Percentiles rank a stretch among this genome's conserved stretches.
These are phyloP conservation scores for Gardenia jasminoides DNA, from an alignment of 257 asterid genomes.

Conservation along the genomic window DNA sequence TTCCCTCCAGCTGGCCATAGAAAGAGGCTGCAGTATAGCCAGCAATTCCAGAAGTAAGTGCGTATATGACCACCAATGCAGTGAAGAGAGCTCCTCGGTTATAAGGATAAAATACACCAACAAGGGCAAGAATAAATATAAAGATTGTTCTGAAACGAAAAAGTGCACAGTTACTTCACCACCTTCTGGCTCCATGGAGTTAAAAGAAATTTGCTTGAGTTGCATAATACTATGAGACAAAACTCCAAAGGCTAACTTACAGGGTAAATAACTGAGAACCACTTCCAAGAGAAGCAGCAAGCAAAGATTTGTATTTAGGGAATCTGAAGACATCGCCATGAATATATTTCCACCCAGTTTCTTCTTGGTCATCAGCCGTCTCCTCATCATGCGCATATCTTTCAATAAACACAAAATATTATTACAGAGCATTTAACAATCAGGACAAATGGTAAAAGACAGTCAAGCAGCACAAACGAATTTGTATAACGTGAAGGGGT, in stretches of 20 bases:
- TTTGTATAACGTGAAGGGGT: neutral
- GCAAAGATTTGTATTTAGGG: constrained; percentile 35
- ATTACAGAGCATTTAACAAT: neutral
- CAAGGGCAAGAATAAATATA: constrained; percentile 39
- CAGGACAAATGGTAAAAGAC: neutral
- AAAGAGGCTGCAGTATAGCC: constrained; percentile 41
- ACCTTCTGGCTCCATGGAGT: neutral
- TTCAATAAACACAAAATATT: constrained; percentile 5
- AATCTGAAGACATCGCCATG: constrained; percentile 46
- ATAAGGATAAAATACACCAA: constrained; percentile 48
- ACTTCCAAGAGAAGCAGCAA: constrained; percentile 40
- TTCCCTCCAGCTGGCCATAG: constrained; percentile 43
- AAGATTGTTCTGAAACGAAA: constrained; percentile 31
- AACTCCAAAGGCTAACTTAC: constrained; percentile 24
- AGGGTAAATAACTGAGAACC: constrained; percentile 39
- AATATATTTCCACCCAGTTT: constrained; percentile 43
- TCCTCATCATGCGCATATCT: constrained; percentile 47
- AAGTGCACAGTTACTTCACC: neutral
- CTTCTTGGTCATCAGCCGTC: constrained; percentile 43
- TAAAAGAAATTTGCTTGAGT: neutral
- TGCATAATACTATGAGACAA: neutral
- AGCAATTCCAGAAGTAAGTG: constrained; percentile 42
- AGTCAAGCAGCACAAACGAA: neutral
- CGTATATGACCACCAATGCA: constrained; percentile 41
- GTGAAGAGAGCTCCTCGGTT: constrained; percentile 47